A percentile compares a stretch with the other conserved stretches of the same genome.
Conservation (phyloP, 805 yeast species). For the Spathaspora sp. region DNA sequence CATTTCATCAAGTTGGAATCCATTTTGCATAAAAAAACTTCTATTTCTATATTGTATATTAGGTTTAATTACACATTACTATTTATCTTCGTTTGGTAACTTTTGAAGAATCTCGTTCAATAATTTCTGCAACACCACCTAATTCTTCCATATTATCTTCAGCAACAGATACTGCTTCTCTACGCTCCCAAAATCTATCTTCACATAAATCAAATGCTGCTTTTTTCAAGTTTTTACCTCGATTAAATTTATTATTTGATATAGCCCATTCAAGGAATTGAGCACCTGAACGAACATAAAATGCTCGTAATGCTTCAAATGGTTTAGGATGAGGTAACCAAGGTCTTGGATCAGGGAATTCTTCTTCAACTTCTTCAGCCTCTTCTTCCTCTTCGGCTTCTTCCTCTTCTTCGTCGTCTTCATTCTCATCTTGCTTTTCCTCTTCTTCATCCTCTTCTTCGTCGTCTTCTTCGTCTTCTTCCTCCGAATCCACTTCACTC, state of each 20-base stretch:
- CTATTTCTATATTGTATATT: conserved; percentile 1
- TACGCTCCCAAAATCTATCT: conserved; percentile 98
- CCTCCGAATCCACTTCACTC: conserved; percentile 59
- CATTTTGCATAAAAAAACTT: conserved; percentile 73
- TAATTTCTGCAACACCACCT: conserved; percentile 86
- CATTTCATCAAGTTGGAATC: conserved; percentile 95
- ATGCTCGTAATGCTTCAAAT: conserved; percentile 78
- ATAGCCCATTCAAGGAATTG: conserved; percentile 91
- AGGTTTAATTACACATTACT: background rate
- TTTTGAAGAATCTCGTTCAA: conserved; percentile 63
- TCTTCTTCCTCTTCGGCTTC: conserved; percentile 70
- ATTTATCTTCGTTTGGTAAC: conserved; percentile 52
- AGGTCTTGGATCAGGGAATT: conserved; percentile 87
- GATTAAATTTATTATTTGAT: conserved; percentile 75
- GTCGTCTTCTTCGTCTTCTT: conserved; percentile 44
- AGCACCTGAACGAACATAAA: conserved; percentile 83
- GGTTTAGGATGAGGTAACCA: conserved; percentile 98
- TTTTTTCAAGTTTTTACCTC: conserved; percentile 87
- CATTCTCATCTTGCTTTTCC: conserved; percentile 65
- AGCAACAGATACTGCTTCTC: conserved; percentile 83
- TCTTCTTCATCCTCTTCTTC: conserved; percentile 70
- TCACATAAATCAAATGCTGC: conserved; percentile 89
- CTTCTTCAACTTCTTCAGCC: conserved; percentile 57
- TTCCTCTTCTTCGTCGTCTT: conserved; percentile 48
- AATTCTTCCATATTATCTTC: conserved; percentile 88